These are phyloP conservation scores for Trichophyton equinum DNA, from an alignment of 2,329 filamentous ascomycete species.

Conservation along the genomic window DNA sequence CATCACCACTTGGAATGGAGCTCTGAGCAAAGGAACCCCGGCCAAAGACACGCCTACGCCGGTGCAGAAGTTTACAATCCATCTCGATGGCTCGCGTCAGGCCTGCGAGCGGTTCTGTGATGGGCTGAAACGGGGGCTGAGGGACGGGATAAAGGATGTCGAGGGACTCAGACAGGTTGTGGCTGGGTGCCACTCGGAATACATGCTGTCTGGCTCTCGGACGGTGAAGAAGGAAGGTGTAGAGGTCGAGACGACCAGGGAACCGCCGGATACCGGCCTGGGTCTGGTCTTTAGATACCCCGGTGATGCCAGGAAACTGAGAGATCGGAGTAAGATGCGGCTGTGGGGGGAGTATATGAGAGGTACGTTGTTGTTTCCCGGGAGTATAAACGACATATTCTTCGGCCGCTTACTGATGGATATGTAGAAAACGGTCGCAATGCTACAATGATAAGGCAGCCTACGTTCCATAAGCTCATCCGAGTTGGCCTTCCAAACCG, in stretches of 20 bases:
- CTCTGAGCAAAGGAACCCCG: conserved; percentile 39
- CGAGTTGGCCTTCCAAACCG: conserved; percentile 89
- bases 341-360: conserved; percentile 93
- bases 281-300: conserved; percentile 91
- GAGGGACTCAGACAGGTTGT: conserved; percentile 71
- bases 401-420: conserved; percentile 5
- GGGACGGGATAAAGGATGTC: conserved; percentile 77
- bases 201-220: conserved; percentile 44
- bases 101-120: conserved; percentile 94
- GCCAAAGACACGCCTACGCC: conserved; percentile 28
- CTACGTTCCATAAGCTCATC: conserved; percentile 95
- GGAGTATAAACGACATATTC: neutral
- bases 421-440: conserved; percentile 79
- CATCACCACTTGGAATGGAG: conserved; percentile 84
- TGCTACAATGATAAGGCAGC: conserved; percentile 80
- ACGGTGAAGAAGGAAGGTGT: conserved; percentile 39
- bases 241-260: conserved; percentile 34
- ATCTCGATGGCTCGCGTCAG: conserved; percentile 76
- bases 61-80: conserved; percentile 81
- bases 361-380: conserved; percentile 21
- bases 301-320: conserved; percentile 82
- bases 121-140: conserved; percentile 77
- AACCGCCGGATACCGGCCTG: conserved; percentile 79
- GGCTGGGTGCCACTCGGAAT: conserved; percentile 81
- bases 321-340: conserved; percentile 93